Evolutionary conservation across 805 yeast species (phyloP).

Genomic region (Metschnikowia amazonensis): DNA sequence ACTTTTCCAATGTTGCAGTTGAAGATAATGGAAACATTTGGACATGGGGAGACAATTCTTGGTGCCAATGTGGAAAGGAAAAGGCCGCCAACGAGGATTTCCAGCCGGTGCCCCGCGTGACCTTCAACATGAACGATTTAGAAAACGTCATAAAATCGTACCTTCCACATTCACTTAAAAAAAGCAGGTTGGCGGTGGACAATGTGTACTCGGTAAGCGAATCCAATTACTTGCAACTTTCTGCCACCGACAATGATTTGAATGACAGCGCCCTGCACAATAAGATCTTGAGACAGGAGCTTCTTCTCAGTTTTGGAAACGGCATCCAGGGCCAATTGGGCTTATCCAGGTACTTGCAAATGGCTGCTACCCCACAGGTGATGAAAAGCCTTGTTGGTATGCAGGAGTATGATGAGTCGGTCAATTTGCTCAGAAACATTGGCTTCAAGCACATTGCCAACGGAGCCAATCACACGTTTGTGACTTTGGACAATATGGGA

Average conservation of each 20-base stretch:
- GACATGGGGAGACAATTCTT: slow-evolving; percentile 81
- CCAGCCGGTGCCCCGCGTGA: slow-evolving; percentile 63
- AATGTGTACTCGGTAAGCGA: slow-evolving; percentile 69
- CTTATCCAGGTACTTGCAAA: slow-evolving; percentile 68
- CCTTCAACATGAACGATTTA: slow-evolving; percentile 34
- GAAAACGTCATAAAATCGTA: slow-evolving; percentile 19
- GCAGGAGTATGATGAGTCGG: slow-evolving; percentile 16
- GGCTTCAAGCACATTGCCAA: slow-evolving; percentile 44
- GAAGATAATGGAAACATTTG: slow-evolving; percentile 67
- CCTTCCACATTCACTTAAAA: slow-evolving; percentile 11
- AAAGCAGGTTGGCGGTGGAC: slow-evolving; percentile 26
- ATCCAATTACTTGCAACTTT: slow-evolving; percentile 38
- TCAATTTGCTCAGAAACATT: slow-evolving; percentile 7
- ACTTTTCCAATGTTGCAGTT: slow-evolving; percentile 65
- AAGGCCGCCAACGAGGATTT: slow-evolving; percentile 63
- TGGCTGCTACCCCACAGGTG: slow-evolving; percentile 62
- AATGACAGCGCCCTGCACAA: slow-evolving; percentile 5
- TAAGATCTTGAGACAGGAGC: slow-evolving; percentile 10
- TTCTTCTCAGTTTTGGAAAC: slow-evolving; percentile 68
- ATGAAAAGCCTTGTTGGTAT: slow-evolving; percentile 28
- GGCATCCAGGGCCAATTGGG: slow-evolving; percentile 88
- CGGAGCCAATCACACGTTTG: slow-evolving; percentile 64
- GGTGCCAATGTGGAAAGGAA: slow-evolving; percentile 80
- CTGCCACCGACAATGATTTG: slow-evolving; percentile 17
- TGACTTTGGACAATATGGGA: slow-evolving; percentile 49